phyloP scores from a whole-genome alignment of 495 filamentous ascomycete species.

The Cairneyella variabilis region DNA sequence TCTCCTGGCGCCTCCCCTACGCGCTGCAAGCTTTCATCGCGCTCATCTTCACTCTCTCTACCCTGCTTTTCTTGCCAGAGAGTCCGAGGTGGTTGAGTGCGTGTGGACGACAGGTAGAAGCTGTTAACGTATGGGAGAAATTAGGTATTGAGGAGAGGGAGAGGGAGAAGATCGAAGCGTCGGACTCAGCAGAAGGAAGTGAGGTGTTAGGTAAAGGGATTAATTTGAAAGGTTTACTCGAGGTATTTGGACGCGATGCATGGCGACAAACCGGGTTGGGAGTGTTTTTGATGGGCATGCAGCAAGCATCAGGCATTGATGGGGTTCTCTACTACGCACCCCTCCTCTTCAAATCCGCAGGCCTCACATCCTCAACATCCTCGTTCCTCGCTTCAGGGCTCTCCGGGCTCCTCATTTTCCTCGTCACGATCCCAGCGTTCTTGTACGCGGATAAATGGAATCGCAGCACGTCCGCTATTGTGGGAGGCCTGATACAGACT shows the following conservation, averaged over 20 bases:
- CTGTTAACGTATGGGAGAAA: conserved; percentile 33
- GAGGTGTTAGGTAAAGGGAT: conserved; percentile 1
- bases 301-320: conserved; percentile 49
- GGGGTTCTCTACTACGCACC: conserved; percentile 51
- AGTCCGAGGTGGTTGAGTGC: conserved; percentile 41
- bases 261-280: conserved; percentile 38
- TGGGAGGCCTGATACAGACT: conserved; percentile 48
- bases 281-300: conserved; percentile 46
- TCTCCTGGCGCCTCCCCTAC: conserved; percentile 56
- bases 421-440: conserved; percentile 43
- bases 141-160: conserved; percentile 48
- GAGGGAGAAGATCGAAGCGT: conserved; percentile 40
- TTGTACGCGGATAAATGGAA: conserved; percentile 60
- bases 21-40: conserved; percentile 40
- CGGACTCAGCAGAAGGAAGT: conserved; percentile 18
- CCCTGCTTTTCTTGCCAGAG: conserved; percentile 36
- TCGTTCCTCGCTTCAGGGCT: conserved; percentile 51
- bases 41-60: conserved; percentile 33
- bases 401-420: conserved; percentile 45
- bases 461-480: conserved; percentile 53
- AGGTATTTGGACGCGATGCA: conserved; percentile 39
- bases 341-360: conserved; percentile 47
- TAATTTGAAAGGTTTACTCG: conserved; percentile 8
- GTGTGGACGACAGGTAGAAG: conserved; percentile 31
- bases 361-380: conserved; percentile 36